Evolutionary conservation across 23 red algal species (phyloP), one percentile per base, ranked within the genome.

Genomic region (Chondrus crispus): DNA sequence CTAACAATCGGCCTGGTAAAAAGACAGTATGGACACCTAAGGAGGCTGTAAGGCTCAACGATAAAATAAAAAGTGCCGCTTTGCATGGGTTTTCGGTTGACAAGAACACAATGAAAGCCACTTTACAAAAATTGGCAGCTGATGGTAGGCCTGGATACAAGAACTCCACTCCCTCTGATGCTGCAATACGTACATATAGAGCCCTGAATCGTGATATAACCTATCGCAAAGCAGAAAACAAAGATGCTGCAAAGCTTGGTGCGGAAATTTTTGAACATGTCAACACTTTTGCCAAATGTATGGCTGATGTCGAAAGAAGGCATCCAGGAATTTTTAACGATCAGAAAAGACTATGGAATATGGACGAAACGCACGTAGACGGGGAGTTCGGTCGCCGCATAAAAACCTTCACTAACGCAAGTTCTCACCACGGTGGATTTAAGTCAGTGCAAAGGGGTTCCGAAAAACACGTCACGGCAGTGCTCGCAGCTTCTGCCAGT

Each of bases 241-340:
- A 48, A 48, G 71, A 76, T 22, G 39, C 43, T 76, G 28, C 36
- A 13, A 48, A 76, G 43, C 37, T 76, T 4, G 24, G n/a, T 24
- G 71, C 11, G 24, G 71, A 76, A 48, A 5, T n/a, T 24, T 43
- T 48, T 76, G 39, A 43, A 37, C 71, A 76, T 20, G 44, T 76
- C 4, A 38, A 43, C 33, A 76, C 71, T 37, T 76, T 46, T 38
- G 6, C 37, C 28, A 38, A 43, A 5, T 26, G 5, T 38, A 37
- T 76, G 43, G 4, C 7, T 37, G 24, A 38, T 8, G 71, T 76
- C 43, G 37, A 43, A 24, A 76, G 44, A 76, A 24, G 44, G 24
- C 63, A 85, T 38, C 52, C 36, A 63, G 81, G 33, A 14, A 66
- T 85, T 22, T 39, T 69, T 41, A 43, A 60, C 13, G 81, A 85